phyloP scores from a whole-genome alignment of 1,139 yeast genomes.

The Yamadazyma conglobata region DNA sequence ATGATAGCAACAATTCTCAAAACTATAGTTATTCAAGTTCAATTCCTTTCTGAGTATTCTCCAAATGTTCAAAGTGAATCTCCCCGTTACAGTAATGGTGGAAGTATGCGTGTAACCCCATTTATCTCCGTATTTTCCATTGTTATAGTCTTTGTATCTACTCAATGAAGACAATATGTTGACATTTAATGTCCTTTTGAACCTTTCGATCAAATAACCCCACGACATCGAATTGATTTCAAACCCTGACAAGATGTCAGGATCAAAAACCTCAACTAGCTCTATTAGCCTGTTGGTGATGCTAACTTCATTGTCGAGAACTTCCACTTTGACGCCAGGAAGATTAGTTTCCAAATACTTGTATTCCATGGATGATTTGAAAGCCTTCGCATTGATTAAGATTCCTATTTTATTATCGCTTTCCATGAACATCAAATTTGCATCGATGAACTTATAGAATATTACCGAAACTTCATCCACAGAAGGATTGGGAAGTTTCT shows the following conservation, averaged over 20 bases:
- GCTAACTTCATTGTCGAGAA: conserved; percentile 49
- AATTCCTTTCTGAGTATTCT: conserved; percentile 63
- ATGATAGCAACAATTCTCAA: conserved; percentile 75
- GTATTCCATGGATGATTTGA: conserved; percentile 1
- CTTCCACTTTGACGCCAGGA: conserved; percentile 19
- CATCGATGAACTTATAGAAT: conserved; percentile 59
- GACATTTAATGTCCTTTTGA: conserved; percentile 39
- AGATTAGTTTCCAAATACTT: conserved; percentile 1
- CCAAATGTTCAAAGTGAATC: conserved; percentile 87
- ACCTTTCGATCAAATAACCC: conserved; percentile 83
- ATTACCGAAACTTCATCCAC: conserved; percentile 56
- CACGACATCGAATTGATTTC: conserved; percentile 80
- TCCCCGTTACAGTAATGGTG: conserved; percentile 62
- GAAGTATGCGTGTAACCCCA: conserved; percentile 87
- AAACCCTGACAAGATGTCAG: conserved; percentile 84
- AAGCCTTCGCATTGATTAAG: conserved; percentile 12
- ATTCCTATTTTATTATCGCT: conserved; percentile 17
- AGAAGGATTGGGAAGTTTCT: conserved; percentile 62
- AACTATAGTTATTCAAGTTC: conserved; percentile 61
- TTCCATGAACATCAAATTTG: conserved; percentile 27
- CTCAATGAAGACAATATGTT: conserved; percentile 47
- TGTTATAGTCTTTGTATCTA: conserved; percentile 46
- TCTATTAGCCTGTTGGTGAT: conserved; percentile 54
- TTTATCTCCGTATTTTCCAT: conserved; percentile 59
- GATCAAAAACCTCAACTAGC: conserved; percentile 66